Base-by-base conservation (phyloP, 2,329 filamentous ascomycete species). In the Pyrenophora seminiperda region DNA sequence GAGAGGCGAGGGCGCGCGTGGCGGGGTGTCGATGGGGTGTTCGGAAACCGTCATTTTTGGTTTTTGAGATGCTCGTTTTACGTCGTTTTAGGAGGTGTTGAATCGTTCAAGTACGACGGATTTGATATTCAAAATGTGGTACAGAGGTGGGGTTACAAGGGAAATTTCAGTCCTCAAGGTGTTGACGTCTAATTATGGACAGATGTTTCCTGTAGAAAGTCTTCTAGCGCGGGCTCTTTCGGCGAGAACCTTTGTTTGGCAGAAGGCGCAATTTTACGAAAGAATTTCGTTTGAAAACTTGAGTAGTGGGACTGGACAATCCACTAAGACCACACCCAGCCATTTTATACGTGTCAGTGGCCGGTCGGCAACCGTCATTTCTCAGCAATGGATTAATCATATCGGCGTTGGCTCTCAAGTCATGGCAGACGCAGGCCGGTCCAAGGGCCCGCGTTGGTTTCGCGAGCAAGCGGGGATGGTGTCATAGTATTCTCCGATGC, bases 11-110 rank as follows among this genome's bases (percentile, higher is more conserved):
- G 86, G 83, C 39, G 87, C 84, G 57, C 87, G 82, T 41, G 88
- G 86, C 58, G 89, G 89, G 50, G 89, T 92, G 65, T 87, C 82
- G 67, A 90, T 86, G 44, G 83, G 77, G 63, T 82, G 79, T 57
- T 80, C 77, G 29, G 68, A 40, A 33, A 71, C 53, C 50, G 73
- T 75, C 74, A 76, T 76, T 30, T 47, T 36, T 61, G 53, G 39
- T 37, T 19, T 29, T 24, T 24, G 34, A 39, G 33, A 15, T 34
- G 13, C 27, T 51, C 14, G 27, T 14, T 27, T 43, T 18, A 30
- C 15, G 13, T 24, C 7, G 18, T 22, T 10, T 36, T 20, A 10
- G 20, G 36, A 15, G 19, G 20, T 27, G 13, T 27, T 11, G 10
- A 10, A 13, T 11, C 13, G 24, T 11, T 3, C 10, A 27, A 4